phyloP scores from a whole-genome alignment of 1,284 basidiomycete genomes.

The Sanghuangporus baumii region DNA sequence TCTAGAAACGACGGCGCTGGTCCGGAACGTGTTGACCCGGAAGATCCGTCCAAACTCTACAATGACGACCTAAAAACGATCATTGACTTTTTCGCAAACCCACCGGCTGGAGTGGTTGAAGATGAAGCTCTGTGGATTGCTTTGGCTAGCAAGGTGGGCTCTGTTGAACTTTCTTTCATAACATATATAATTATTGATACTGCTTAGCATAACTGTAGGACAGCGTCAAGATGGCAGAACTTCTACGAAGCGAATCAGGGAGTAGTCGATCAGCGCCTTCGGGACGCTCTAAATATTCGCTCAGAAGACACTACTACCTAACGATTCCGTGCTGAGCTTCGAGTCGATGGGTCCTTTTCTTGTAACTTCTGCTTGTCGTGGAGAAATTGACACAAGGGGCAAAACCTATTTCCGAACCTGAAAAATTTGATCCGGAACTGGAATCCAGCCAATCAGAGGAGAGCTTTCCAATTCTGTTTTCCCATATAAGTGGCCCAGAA shows the following conservation, averaged over 20 bases:
- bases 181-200: background rate
- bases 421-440: too few species aligned
- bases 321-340: too few species aligned
- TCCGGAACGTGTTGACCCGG: background rate
- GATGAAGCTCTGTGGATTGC: constrained; percentile 44
- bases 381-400: too few species aligned
- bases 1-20: background rate
- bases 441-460: too few species aligned
- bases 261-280: constrained; percentile 30
- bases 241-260: constrained; percentile 46
- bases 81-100: constrained; percentile 44
- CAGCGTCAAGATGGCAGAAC: constrained; percentile 45
- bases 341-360: too few species aligned
- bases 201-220: constrained; percentile 36
- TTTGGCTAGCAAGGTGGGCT: constrained; percentile 25
- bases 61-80: constrained; percentile 42
- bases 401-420: too few species aligned
- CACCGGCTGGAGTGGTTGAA: constrained; percentile 38
- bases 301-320: background rate
- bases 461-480: too few species aligned
- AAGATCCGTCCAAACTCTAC: constrained; percentile 25
- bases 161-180: background rate
- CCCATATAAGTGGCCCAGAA: too few species aligned
- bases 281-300: constrained; percentile 8
- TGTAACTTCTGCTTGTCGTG: too few species aligned